A percentile compares a stretch with the other conserved stretches of the same genome.
Conservation (phyloP, 768 basidiomycete species). For the Pulveroboletus sp. region DNA sequence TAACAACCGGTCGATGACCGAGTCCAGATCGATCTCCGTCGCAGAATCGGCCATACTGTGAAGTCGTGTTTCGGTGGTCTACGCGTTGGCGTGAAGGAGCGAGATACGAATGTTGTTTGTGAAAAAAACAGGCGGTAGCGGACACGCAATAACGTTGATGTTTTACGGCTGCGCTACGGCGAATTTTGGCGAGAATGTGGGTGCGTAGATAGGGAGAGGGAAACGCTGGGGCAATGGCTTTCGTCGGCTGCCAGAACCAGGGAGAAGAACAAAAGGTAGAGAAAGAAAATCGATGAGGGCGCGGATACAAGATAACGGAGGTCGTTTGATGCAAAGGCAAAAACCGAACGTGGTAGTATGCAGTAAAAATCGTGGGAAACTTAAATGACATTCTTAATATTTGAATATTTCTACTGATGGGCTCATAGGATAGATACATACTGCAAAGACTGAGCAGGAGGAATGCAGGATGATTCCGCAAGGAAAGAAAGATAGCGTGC, state of each 20-base stretch:
- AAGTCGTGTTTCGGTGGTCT: slow-evolving; percentile 11
- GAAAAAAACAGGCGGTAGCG: slow-evolving; percentile 23
- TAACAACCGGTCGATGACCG: slow-evolving; percentile 95
- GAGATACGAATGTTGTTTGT: slow-evolving; percentile 15
- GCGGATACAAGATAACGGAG: slow-evolving; percentile 33
- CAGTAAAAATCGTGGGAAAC: slow-evolving; percentile 30
- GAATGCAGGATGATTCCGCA: too few species aligned
- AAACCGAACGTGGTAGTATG: slow-evolving; percentile 27
- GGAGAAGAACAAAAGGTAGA: slow-evolving; percentile 6
- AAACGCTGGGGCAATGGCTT: slow-evolving; percentile 9
- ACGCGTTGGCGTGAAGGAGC: slow-evolving; percentile 15
- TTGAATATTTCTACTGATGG: not conserved
- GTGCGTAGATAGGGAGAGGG: not conserved
- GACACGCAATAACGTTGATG: slow-evolving; percentile 17
- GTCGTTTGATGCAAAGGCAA: slow-evolving; percentile 31
- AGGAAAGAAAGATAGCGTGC: too few species aligned
- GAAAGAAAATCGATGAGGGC: slow-evolving; percentile 31
- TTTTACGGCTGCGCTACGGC: slow-evolving; percentile 17
- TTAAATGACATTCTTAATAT: not conserved
- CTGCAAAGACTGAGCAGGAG: not conserved
- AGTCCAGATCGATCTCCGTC: slow-evolving; percentile 97
- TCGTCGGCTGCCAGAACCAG: slow-evolving; percentile 23
- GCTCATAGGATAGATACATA: not conserved
- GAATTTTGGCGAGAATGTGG: slow-evolving; percentile 18
- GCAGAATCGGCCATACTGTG: slow-evolving; percentile 67